Conservation (phyloP, 2,329 filamentous ascomycete genomes). For the Akanthomyces dipterigenus region DNA sequence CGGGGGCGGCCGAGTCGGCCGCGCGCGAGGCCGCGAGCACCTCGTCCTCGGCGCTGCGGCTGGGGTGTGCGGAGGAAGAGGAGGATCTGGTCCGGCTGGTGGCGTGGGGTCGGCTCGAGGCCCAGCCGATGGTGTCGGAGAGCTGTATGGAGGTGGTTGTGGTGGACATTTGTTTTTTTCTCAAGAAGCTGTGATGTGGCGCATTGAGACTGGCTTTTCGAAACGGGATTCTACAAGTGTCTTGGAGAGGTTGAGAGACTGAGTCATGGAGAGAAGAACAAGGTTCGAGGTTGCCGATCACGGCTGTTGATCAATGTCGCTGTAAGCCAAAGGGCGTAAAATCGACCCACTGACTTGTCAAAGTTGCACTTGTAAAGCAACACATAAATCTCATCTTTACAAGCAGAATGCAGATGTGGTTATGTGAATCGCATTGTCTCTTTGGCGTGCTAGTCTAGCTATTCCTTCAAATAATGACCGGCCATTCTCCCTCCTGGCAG, state of each 20-base stretch:
- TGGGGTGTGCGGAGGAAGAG: too few relatives aligned
- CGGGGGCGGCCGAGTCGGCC: slow-evolving; percentile 40
- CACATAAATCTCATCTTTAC: too few relatives aligned
- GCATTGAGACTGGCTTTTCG: neutral
- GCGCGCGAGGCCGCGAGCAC: slow-evolving; percentile 35
- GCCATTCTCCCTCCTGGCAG: too few relatives aligned
- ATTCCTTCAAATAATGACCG: too few relatives aligned
- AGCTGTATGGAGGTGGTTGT: slow-evolving; percentile 8
- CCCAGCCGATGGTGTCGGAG: neutral
- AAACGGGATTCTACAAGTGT: neutral
- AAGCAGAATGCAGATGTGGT: too few relatives aligned
- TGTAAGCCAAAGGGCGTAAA: neutral
- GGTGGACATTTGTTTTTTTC: neutral
- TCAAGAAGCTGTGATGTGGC: too few relatives aligned
- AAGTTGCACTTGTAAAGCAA: too few relatives aligned
- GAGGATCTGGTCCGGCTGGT: neutral
- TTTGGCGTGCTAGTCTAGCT: too few relatives aligned
- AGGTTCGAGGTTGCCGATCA: neutral
- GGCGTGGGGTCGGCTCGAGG: neutral
- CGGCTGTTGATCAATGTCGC: neutral
- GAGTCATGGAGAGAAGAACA: neutral
- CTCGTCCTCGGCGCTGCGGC: slow-evolving; percentile 13
- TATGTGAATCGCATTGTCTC: too few relatives aligned
- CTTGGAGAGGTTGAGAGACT: neutral
- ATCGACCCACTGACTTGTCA: too few relatives aligned